These are phyloP conservation scores for Rugosomyces carneus DNA, from an alignment of 1,284 basidiomycete species.

Conservation along the genomic window DNA sequence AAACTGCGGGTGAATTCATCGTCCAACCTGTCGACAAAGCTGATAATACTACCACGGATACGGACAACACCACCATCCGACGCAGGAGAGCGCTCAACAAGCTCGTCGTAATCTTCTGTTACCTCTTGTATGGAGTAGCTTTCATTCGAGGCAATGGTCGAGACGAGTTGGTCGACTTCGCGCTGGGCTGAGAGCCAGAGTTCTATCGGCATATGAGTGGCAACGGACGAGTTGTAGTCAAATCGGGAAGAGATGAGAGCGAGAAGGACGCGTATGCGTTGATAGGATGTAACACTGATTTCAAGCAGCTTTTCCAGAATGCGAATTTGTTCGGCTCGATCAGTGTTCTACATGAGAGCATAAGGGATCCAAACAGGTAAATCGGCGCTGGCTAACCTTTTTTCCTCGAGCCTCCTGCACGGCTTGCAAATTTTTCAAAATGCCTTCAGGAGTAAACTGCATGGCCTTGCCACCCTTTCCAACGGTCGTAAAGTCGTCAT, in stretches of 20 bases:
- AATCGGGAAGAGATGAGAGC: conserved; percentile 93
- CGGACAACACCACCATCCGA: conserved; percentile 66
- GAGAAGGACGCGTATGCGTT: conserved; percentile 90
- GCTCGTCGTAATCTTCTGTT: conserved; percentile 91
- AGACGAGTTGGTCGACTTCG: conserved; percentile 86
- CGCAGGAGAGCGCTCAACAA: conserved; percentile 79
- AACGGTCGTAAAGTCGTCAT: conserved; percentile 86
- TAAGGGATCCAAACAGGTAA: not conserved
- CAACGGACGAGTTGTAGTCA: conserved; percentile 90
- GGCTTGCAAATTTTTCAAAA: conserved; percentile 90
- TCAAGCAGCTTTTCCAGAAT: conserved; percentile 87
- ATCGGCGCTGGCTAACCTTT: conserved; percentile 56
- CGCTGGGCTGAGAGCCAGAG: conserved; percentile 85
- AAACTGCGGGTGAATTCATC: conserved; percentile 98
- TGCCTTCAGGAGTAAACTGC: conserved; percentile 81
- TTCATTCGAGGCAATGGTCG: conserved; percentile 67
- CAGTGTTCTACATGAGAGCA: conserved; percentile 70
- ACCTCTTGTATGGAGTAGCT: conserved; percentile 83
- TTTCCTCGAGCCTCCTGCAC: conserved; percentile 95
- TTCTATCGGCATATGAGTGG: conserved; percentile 88
- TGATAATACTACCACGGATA: conserved; percentile 89
- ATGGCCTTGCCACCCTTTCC: conserved; percentile 86
- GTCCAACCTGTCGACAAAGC: conserved; percentile 93
- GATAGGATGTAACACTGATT: conserved; percentile 85
- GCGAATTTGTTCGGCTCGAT: conserved; percentile 90